Conservation (phyloP, 73 alveolate genomes). For the Stentor roeselii region DNA sequence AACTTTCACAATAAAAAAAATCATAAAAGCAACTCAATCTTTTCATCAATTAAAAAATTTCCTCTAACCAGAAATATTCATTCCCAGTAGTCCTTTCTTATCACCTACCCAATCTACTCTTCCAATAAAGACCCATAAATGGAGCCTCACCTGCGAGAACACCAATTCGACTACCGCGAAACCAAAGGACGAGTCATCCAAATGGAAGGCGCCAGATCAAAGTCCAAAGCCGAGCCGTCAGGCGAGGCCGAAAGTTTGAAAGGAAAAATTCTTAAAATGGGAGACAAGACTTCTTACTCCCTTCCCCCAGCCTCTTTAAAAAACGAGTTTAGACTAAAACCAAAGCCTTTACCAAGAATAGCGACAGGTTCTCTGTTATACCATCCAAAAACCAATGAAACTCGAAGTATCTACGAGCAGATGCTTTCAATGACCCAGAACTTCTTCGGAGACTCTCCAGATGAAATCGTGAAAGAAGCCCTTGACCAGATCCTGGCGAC, state of each 20-base stretch:
- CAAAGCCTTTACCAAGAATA: constrained; percentile 31
- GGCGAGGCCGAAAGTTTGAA: constrained; percentile 93
- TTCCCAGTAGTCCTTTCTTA: too few relatives aligned
- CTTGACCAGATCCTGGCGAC: constrained; percentile 83
- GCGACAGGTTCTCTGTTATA: constrained; percentile 48
- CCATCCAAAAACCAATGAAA: constrained; percentile 91
- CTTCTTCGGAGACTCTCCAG: constrained; percentile 74
- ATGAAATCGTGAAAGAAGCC: constrained; percentile 72
- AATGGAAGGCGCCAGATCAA: constrained; percentile 43
- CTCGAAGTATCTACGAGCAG: constrained; percentile 76
- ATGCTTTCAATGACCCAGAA: constrained; percentile 66
- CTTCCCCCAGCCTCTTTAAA: constrained; percentile 52
- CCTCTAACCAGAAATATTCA: too few relatives aligned
- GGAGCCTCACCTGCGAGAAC: constrained; percentile 20
- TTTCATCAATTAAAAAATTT: too few relatives aligned
- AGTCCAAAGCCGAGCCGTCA: constrained; percentile 72
- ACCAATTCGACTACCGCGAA: constrained; percentile 12
- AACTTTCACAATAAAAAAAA: too few relatives aligned
- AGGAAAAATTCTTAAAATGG: constrained; percentile 79
- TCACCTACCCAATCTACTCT: too few relatives aligned
- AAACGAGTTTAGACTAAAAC: constrained; percentile 34
- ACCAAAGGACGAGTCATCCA: constrained; percentile 43
- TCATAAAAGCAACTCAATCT: too few relatives aligned
- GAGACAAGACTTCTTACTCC: constrained; percentile 85
- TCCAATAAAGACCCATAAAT: constrained; percentile 18